phyloP scores from a whole-genome alignment of 2,329 filamentous ascomycete genomes.

The Dothideomycetes sp. region DNA sequence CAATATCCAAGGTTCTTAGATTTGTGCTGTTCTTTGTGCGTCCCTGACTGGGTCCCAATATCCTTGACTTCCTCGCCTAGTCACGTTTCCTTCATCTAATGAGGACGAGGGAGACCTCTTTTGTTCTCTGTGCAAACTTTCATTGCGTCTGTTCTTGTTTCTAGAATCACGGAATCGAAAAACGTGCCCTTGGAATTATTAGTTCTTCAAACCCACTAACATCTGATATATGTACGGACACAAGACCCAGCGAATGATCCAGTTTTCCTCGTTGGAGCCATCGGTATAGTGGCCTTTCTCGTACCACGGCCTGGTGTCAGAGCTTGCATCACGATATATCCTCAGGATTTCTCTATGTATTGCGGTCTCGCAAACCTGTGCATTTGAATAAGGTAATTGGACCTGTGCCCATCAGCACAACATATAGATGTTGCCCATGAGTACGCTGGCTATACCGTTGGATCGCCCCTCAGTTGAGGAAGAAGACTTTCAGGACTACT shows the following conservation, averaged over 20 bases:
- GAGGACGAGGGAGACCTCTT: background rate
- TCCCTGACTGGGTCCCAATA: constrained; percentile 27
- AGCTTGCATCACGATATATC: constrained; percentile 32
- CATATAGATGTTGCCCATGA: background rate
- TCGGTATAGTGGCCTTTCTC: constrained; percentile 33
- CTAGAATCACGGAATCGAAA: constrained; percentile 40
- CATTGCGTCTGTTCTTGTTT: constrained; percentile 10
- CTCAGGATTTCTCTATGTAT: constrained; percentile 36
- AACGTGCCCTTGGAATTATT: constrained; percentile 31
- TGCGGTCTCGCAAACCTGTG: constrained; percentile 40
- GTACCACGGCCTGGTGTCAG: constrained; percentile 33
- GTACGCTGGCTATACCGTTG: constrained; percentile 15
- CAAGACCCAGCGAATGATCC: constrained; percentile 44
- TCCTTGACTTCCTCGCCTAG: constrained; percentile 11
- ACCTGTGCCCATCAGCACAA: constrained; percentile 9
- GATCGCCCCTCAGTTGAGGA: constrained; percentile 27
- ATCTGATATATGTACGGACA: constrained; percentile 21
- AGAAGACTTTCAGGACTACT: constrained; percentile 31
- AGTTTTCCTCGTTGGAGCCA: constrained; percentile 37
- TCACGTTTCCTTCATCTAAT: background rate
- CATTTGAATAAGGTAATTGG: constrained; percentile 35
- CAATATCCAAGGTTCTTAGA: background rate
- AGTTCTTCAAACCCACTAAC: background rate
- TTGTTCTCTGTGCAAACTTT: background rate
- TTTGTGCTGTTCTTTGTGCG: constrained; percentile 9